These are phyloP conservation scores for Jatropha curcas DNA, from an alignment of 345 rosid species.

Conservation along the genomic window DNA sequence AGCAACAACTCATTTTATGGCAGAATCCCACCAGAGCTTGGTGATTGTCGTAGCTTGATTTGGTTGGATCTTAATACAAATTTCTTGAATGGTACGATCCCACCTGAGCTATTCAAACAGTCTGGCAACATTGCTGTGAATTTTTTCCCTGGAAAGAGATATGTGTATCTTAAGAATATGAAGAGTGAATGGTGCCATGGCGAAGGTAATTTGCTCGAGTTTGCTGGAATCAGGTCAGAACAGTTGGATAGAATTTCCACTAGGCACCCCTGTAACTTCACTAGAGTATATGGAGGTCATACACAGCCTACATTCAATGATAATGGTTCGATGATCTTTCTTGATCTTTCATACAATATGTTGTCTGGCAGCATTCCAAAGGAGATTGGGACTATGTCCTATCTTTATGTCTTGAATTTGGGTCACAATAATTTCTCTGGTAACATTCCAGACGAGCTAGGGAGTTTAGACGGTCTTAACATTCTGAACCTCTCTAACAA, in stretches of 20 bases:
- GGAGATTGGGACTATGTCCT: conserved; percentile 78
- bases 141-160: conserved; percentile 77
- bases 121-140: conserved; percentile 82
- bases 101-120: conserved; percentile 73
- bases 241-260: conserved; percentile 59
- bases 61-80: conserved; percentile 95
- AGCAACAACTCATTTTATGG: conserved; percentile 88
- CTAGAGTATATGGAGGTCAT: conserved; percentile 64
- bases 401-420: conserved; percentile 73
- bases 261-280: conserved; percentile 82
- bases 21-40: conserved; percentile 82
- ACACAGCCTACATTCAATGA: conserved; percentile 78
- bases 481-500: conserved; percentile 88
- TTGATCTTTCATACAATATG: conserved; percentile 78
- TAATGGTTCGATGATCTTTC: conserved; percentile 91
- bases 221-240: conserved; percentile 71
- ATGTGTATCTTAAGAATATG: conserved; percentile 72
- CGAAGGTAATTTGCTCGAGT: conserved; percentile 88
- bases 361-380: conserved; percentile 73
- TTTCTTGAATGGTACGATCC: conserved; percentile 65
- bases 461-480: conserved; percentile 59
- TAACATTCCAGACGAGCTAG: conserved; percentile 69
- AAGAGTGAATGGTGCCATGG: conserved; percentile 86
- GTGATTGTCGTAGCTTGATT: conserved; percentile 80
- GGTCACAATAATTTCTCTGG: conserved; percentile 78